A percentile compares a stretch with the other conserved stretches of the same genome.
Evolutionary conservation across 2,329 filamentous ascomycete genomes (phyloP).

Genomic region (Colletotrichum tofieldiae): DNA sequence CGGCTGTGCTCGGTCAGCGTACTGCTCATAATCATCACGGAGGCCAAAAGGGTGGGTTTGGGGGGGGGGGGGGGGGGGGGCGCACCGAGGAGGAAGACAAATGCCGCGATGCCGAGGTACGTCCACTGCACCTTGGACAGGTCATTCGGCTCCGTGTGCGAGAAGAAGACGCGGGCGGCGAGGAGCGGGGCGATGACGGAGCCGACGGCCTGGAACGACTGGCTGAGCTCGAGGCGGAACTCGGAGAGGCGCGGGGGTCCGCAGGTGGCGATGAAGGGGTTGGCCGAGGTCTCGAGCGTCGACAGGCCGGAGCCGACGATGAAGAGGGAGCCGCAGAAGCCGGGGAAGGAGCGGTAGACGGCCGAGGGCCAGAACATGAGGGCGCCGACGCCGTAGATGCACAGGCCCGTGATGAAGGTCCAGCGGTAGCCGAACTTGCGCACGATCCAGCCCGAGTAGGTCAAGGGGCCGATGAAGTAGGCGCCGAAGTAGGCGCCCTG

Average conservation of each 20-base stretch:
- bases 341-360: slow-evolving; percentile 69
- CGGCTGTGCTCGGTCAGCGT: slow-evolving; percentile 49
- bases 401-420: slow-evolving; percentile 76
- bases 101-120: slow-evolving; percentile 74
- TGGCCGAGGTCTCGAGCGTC: slow-evolving; percentile 72
- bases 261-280: slow-evolving; percentile 68
- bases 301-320: slow-evolving; percentile 57
- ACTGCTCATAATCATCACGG: neutral
- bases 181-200: slow-evolving; percentile 72
- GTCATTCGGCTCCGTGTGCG: slow-evolving; percentile 63
- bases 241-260: slow-evolving; percentile 73
- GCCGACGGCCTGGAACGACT: slow-evolving; percentile 72
- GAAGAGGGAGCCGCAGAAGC: slow-evolving; percentile 73
- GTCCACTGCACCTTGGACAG: slow-evolving; percentile 76
- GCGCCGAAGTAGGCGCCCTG: slow-evolving; percentile 68
- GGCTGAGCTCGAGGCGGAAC: slow-evolving; percentile 71
- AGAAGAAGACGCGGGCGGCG: slow-evolving; percentile 74
- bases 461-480: slow-evolving; percentile 56
- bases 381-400: slow-evolving; percentile 69
- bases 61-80: neutral
- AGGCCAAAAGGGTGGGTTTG: neutral
- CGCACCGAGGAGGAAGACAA: slow-evolving; percentile 65
- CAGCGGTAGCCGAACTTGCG: slow-evolving; percentile 76
- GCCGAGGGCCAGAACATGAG: slow-evolving; percentile 73
- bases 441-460: slow-evolving; percentile 67